Base-by-base conservation (phyloP, 352 stramenopile genomes). In the Thalassiosira livingstoniorum region DNA sequence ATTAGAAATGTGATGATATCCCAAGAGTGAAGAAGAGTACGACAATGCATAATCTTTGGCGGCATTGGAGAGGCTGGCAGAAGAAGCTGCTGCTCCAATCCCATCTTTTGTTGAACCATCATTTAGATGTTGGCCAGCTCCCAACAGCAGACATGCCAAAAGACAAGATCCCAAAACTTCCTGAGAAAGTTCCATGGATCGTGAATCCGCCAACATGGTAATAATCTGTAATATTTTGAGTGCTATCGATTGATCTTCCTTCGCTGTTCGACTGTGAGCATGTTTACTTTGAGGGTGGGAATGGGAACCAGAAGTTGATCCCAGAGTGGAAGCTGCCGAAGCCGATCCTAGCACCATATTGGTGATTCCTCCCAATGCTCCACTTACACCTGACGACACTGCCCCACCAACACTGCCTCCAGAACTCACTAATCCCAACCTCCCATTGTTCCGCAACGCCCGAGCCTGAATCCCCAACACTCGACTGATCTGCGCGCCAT, bases 391-490 rank as follows among this genome's bases (percentile, higher is more conserved):
- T 2, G 75, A 82, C 43, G 65, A 80, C 18, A 47, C 77, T 5
- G 72, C 71, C 47, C 47, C 54, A 34, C 31, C 27, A 31, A 45
- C 71, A 34, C 65, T 25, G 5, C 37, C 66, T 15, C 66, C 58
- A 61, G 43, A 43, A 70, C 21, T 31, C 0, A 69, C 51, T 42
- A 79, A n/a, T 7, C 77, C 75, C 60, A 79, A 64, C 62, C 69
- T 78, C 35, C 55, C 63, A 4, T 66, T 75, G 68, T 75, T 91
- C 32, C 88, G 86, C 76, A 89, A 82, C 13, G 96, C 96, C 90
- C 99, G 97, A 86, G 96, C 96, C 90, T 99, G 97, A 86, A 99
- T 98, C 79, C 97, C 94, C 71, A 98, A 92, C 47, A 99, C 97
- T 63, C 97, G 95, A 69, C 98, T 83, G 84, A 99, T 97, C 76